Conservation (phyloP, 2,329 filamentous ascomycete species). For the Monilinia vaccinii-corymbosi region DNA sequence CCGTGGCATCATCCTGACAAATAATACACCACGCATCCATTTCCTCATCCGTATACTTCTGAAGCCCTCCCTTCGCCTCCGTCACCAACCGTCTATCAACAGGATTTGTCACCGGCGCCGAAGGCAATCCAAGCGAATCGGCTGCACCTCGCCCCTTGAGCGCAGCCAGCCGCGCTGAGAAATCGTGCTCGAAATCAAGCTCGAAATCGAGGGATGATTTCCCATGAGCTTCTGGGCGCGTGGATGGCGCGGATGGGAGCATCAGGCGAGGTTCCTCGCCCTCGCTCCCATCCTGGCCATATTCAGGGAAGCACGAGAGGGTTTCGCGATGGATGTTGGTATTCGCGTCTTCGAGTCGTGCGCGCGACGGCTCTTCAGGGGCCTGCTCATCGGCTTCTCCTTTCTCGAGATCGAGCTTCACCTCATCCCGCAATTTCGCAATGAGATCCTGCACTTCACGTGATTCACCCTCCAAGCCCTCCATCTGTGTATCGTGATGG, state of each 20-base stretch:
- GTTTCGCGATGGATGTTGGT: neutral
- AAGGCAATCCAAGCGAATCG: slow-evolving; percentile 24
- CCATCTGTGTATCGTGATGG: slow-evolving; percentile 32
- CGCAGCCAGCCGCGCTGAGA: slow-evolving; percentile 26
- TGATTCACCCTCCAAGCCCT: slow-evolving; percentile 20
- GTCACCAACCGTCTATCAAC: slow-evolving; percentile 11
- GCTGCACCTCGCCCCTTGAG: slow-evolving; percentile 15
- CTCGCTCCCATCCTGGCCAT: neutral
- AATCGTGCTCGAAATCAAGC: slow-evolving; percentile 24
- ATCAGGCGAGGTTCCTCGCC: slow-evolving; percentile 10
- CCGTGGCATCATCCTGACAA: slow-evolving; percentile 67
- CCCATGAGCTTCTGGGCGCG: slow-evolving; percentile 14
- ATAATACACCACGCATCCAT: slow-evolving; percentile 73
- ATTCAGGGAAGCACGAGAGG: neutral
- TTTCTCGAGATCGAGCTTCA: slow-evolving; percentile 23
- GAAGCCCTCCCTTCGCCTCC: slow-evolving; percentile 8
- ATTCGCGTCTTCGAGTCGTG: neutral
- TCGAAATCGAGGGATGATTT: slow-evolving; percentile 26
- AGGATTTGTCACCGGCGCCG: slow-evolving; percentile 26
- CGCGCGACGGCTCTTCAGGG: neutral
- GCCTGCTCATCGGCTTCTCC: slow-evolving; percentile 6
- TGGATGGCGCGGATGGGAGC: slow-evolving; percentile 23
- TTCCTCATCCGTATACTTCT: slow-evolving; percentile 56
- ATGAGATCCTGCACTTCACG: slow-evolving; percentile 27
- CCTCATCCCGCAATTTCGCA: slow-evolving; percentile 25